These are phyloP conservation scores for Cucumis cinereus DNA, from an alignment of 306 rosid species.

Conservation along the genomic window DNA sequence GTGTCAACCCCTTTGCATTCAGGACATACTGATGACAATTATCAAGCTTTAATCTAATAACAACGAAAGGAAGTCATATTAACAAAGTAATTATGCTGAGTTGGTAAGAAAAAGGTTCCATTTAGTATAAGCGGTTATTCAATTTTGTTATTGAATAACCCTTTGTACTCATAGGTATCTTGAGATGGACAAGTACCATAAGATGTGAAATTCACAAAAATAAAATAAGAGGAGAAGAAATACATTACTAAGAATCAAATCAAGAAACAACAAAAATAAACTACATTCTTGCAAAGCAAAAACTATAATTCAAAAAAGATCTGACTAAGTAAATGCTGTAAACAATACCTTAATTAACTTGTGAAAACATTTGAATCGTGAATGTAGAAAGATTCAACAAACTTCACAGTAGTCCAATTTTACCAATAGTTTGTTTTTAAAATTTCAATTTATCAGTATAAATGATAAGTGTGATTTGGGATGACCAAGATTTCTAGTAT, in stretches of 20 bases:
- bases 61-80: constrained; percentile 2
- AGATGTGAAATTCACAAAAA: not conserved
- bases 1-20: constrained; percentile 60
- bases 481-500: not conserved
- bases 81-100: not conserved
- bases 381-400: not conserved
- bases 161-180: not conserved
- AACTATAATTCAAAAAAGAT: not conserved
- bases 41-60: constrained; percentile 62
- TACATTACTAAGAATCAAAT: not conserved
- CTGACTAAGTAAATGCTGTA: not conserved
- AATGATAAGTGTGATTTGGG: not conserved
- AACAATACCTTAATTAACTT: not conserved
- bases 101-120: not conserved
- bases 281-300: not conserved
- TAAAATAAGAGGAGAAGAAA: not conserved
- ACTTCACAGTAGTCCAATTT: not conserved
- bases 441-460: too few species aligned
- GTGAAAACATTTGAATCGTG: not conserved
- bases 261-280: not conserved
- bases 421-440: not conserved
- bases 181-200: not conserved
- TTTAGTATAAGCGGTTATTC: not conserved
- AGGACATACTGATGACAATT: constrained; percentile 48
- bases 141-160: not conserved